These are phyloP conservation scores for Xylaria sp. DNA, from an alignment of 2,329 filamentous ascomycete species.

Conservation along the genomic window DNA sequence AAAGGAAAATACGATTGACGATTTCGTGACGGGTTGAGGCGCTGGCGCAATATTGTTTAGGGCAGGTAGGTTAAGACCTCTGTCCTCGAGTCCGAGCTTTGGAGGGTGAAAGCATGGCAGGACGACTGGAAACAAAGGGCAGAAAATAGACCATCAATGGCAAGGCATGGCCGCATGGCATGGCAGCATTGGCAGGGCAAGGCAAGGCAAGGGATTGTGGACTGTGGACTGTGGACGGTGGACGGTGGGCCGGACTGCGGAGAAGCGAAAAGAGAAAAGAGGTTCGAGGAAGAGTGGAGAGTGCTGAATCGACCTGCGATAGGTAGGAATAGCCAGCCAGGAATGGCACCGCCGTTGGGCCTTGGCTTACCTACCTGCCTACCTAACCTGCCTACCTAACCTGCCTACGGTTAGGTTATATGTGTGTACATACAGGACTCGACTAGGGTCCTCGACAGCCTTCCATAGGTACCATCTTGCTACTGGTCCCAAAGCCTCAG, in stretches of 20 bases:
- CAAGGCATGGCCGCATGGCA: neutral
- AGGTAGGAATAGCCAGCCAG: no score
- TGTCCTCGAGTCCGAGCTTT: neutral
- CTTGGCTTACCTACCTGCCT: no score
- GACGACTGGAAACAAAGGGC: neutral
- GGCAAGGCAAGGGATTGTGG: neutral
- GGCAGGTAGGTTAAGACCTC: neutral
- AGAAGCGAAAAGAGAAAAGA: neutral
- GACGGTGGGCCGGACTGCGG: no score
- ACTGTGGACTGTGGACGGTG: neutral
- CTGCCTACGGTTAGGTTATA: no score
- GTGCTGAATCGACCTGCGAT: neutral
- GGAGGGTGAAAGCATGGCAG: neutral
- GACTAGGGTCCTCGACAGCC: no score
- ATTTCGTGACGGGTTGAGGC: neutral
- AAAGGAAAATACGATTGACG: conserved; percentile 2
- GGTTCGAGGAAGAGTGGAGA: neutral
- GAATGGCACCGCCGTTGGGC: no score
- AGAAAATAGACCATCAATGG: neutral
- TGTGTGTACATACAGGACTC: no score
- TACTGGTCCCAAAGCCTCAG: no score
- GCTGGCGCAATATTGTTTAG: conserved; percentile 5
- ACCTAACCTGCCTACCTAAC: no score
- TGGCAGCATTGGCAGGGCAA: neutral
- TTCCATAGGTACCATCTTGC: no score